A percentile compares a stretch with the other conserved stretches of the same genome.
Conservation (phyloP, 106 monocot genomes). For the Narthecium ossifragum region DNA sequence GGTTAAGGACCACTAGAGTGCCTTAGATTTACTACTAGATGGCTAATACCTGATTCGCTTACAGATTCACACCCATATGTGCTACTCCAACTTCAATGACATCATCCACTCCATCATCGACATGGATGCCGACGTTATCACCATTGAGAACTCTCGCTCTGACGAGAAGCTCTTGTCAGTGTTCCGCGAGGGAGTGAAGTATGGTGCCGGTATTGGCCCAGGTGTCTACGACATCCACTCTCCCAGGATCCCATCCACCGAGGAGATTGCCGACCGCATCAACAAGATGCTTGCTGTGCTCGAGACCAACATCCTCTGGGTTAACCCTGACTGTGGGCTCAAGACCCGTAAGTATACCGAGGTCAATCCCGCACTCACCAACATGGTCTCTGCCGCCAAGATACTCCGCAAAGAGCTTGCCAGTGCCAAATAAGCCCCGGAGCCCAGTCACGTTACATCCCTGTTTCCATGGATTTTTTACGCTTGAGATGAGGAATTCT, state of each 20-base stretch:
- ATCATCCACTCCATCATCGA: constrained; percentile 80
- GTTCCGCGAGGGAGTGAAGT: constrained; percentile 51
- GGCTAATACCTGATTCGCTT: neutral
- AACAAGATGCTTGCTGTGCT: constrained; percentile 86
- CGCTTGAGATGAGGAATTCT: too few relatives aligned
- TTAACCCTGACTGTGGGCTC: constrained; percentile 52
- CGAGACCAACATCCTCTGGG: constrained; percentile 75
- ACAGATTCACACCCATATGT: constrained; percentile 80
- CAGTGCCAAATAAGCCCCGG: constrained; percentile 20
- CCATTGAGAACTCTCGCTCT: constrained; percentile 80
- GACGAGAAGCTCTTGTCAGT: constrained; percentile 84
- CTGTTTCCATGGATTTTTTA: too few relatives aligned
- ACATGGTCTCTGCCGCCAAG: constrained; percentile 41
- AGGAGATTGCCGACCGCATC: constrained; percentile 74
- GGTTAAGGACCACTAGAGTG: neutral
- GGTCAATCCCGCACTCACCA: constrained; percentile 38
- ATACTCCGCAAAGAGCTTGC: constrained; percentile 34
- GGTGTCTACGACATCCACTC: constrained; percentile 75
- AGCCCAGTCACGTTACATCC: too few relatives aligned
- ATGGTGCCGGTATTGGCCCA: constrained; percentile 47
- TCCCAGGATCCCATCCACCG: constrained; percentile 66
- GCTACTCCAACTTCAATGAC: constrained; percentile 86
- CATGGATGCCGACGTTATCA: constrained; percentile 85
- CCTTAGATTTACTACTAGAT: neutral
- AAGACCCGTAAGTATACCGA: constrained; percentile 49